These are phyloP conservation scores for Metschnikowia lunata DNA, from an alignment of 805 yeast species.

Conservation along the genomic window DNA sequence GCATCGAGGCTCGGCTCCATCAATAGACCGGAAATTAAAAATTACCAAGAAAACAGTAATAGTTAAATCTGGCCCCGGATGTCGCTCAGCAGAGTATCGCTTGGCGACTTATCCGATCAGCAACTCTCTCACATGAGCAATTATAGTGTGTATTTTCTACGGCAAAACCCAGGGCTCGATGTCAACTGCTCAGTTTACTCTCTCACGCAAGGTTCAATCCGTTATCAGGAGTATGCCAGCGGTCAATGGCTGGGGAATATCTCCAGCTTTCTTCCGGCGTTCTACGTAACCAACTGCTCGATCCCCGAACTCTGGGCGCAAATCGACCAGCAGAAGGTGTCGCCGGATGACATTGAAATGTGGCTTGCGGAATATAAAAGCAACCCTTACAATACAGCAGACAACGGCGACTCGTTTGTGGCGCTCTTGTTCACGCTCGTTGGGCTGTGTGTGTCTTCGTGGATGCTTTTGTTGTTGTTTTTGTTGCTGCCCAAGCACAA, in stretches of 20 bases:
- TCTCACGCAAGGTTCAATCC: conserved; percentile 31
- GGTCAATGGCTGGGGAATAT: conserved; percentile 13
- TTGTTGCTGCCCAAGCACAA: conserved; percentile 46
- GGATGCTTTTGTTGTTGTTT: conserved; percentile 65
- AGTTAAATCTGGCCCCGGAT: too few relatives aligned
- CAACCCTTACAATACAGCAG: conserved; percentile 26
- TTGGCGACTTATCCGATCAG: background rate
- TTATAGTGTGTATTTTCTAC: conserved; percentile 16
- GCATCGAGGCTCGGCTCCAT: too few relatives aligned
- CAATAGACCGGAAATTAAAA: too few relatives aligned
- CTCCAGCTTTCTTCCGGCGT: conserved; percentile 33
- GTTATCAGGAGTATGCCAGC: conserved; percentile 18
- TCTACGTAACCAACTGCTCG: conserved; percentile 47
- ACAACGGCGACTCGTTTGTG: conserved; percentile 40
- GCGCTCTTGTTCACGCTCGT: conserved; percentile 50
- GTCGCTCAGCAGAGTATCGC: too few relatives aligned
- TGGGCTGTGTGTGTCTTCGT: conserved; percentile 55
- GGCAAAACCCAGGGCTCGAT: conserved; percentile 27
- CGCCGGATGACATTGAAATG: conserved; percentile 8
- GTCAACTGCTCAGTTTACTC: conserved; percentile 38
- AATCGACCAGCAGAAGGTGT: conserved; percentile 17
- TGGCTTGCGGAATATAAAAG: conserved; percentile 11
- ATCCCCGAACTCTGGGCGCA: conserved; percentile 29
- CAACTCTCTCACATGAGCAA: conserved; percentile 13
- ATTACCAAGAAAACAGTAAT: too few relatives aligned